These are phyloP conservation scores for Ceratobasidium sp. DNA, from an alignment of 1,284 basidiomycete species.

Conservation along the genomic window DNA sequence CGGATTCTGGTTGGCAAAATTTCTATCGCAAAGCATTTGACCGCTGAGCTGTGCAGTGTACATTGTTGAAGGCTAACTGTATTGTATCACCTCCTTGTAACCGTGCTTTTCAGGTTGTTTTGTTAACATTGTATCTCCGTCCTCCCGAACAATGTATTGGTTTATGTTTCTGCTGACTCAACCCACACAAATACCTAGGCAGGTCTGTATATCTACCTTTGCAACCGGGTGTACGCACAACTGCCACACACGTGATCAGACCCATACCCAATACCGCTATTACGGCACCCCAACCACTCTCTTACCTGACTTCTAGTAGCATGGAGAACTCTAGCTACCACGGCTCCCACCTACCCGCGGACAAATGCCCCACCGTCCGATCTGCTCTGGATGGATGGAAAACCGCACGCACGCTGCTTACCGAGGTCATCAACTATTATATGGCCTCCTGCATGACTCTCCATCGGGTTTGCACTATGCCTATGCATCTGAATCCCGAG, in stretches of 20 bases:
- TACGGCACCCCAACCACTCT: no score
- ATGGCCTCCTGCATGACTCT: neutral
- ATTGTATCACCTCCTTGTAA: no score
- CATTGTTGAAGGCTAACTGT: neutral
- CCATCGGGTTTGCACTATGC: neutral
- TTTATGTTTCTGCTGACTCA: no score
- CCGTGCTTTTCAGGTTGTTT: no score
- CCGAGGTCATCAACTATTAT: neutral
- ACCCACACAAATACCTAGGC: no score
- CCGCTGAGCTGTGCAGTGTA: neutral
- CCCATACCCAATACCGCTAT: no score
- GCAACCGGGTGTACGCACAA: no score
- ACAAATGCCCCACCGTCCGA: neutral
- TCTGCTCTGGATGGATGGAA: conserved; percentile 5
- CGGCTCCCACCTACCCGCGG: neutral
- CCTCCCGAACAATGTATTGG: no score
- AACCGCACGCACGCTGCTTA: neutral
- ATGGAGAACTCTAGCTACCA: neutral
- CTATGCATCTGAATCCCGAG: neutral
- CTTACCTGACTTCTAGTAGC: no score
- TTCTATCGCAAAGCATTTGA: neutral
- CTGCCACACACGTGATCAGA: no score
- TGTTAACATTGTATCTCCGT: no score
- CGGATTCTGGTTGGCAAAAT: neutral
- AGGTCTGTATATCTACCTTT: no score